Base-by-base conservation (phyloP, 2,329 filamentous ascomycete genomes). In the Stemphylium vesicarium region DNA sequence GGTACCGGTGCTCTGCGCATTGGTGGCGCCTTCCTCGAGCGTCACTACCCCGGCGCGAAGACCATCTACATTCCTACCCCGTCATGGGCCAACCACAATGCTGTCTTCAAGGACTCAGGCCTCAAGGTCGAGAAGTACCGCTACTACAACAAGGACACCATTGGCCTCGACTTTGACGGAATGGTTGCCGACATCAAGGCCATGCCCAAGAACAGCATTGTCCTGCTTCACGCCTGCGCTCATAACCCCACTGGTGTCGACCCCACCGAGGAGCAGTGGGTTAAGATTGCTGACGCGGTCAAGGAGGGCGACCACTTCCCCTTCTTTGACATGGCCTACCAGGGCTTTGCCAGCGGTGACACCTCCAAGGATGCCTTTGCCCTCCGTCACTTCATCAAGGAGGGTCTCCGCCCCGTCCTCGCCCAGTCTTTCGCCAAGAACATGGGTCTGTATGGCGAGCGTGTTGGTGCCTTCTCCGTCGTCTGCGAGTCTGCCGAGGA, bases 311-410 rank as follows among this genome's bases (percentile, higher is more conserved):
- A 84, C 45, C 94, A 98, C 85, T 96, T 89, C 77, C 88, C 92
- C 70, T 97, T 99, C 86, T 99, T 98, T 82, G 94, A 98, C 79
- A 97, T 97, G 93, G 94, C 94, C 63, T 99, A 99, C 85, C 94
- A 99, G 82, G 94, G 94, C 70, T 98, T 99, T 74, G 94, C 94
- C 69, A 95, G 89, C 63, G 94, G 94, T 67, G 86, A 96, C 80
- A 95, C 91, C 63, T 86, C 96, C 83, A 88, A 88, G 79, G 94
- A 99, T 76, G 95, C 95, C 62, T 98, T 94, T 76, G 91, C 95
- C 58, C 85, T 98, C 65, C 88, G 95, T 66, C 84, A 97, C 84
- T 99, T 99, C 77, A 87, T 97, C 76, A 85, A 92, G 80, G 83
- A 97, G 81, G 94, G 94, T 70, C 92, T 96, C 82, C 86, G 92